A percentile compares a stretch with the other conserved stretches of the same genome.
Conservation (phyloP, 495 filamentous ascomycete genomes). For the Penicillium goetzii region DNA sequence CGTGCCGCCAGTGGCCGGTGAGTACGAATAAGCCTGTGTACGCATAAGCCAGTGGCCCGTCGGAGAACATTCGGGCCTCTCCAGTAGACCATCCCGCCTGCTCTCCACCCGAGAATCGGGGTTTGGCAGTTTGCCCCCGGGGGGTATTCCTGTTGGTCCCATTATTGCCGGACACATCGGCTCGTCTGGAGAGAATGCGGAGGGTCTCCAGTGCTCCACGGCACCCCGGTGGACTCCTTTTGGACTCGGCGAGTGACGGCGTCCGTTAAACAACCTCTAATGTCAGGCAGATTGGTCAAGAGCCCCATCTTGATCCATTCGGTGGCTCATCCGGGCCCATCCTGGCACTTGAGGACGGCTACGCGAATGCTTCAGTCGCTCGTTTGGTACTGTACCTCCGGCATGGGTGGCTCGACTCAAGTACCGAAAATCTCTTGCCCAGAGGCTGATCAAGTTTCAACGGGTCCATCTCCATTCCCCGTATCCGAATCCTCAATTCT, state of each 20-base stretch:
- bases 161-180: slow-evolving; percentile 15
- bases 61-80: slow-evolving; percentile 1
- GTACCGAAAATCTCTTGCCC: slow-evolving; percentile 23
- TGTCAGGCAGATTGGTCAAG: slow-evolving; percentile 14
- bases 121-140: not conserved
- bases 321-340: slow-evolving; percentile 6
- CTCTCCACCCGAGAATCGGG: not conserved
- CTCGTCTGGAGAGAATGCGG: slow-evolving; percentile 30
- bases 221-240: slow-evolving; percentile 18
- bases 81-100: not conserved
- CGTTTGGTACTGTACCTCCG: not conserved
- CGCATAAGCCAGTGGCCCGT: not conserved
- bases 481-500: not conserved
- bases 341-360: slow-evolving; percentile 34
- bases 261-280: not conserved
- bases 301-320: not conserved
- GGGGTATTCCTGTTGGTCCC: slow-evolving; percentile 1
- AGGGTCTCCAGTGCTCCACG: slow-evolving; percentile 17
- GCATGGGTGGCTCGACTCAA: slow-evolving; percentile 16
- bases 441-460: no score
- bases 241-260: slow-evolving; percentile 23
- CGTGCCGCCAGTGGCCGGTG: slow-evolving; percentile 16
- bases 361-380: slow-evolving; percentile 14
- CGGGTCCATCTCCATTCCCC: slow-evolving; percentile 3
- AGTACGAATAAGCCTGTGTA: slow-evolving; percentile 23